A percentile compares a stretch with the other conserved stretches of the same genome.
Evolutionary conservation across 805 yeast genomes (phyloP).

Genomic region (Pichia scutulata): DNA sequence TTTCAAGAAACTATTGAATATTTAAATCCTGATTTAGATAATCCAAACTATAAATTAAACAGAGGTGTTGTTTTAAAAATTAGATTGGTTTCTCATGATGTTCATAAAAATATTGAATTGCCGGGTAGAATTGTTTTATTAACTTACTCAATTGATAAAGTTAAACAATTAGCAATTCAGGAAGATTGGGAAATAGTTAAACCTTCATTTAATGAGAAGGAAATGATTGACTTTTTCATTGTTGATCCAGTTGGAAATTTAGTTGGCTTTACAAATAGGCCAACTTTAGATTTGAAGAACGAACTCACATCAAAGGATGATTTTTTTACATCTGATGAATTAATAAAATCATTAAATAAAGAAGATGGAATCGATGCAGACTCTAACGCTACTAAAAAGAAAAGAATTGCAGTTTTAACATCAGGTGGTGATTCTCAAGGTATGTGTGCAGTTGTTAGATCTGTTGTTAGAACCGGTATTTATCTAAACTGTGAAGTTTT

Average conservation of each 20-base stretch:
- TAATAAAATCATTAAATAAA: background rate
- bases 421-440: constrained; percentile 99
- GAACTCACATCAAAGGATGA: constrained; percentile 5
- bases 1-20: constrained; percentile 32
- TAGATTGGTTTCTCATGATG: constrained; percentile 34
- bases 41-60: constrained; percentile 13
- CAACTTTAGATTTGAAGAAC: constrained; percentile 13
- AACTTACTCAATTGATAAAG: constrained; percentile 30
- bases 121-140: constrained; percentile 35
- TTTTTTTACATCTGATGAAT: constrained; percentile 8
- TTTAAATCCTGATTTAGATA: constrained; percentile 14
- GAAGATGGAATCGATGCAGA: background rate
- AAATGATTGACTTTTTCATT: constrained; percentile 27
- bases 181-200: constrained; percentile 16
- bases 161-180: constrained; percentile 16
- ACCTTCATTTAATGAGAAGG: constrained; percentile 7
- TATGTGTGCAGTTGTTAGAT: constrained; percentile 94
- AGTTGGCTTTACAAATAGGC: constrained; percentile 46
- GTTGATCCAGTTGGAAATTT: constrained; percentile 61
- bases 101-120: constrained; percentile 26
- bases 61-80: constrained; percentile 42
- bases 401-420: constrained; percentile 83
- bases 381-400: constrained; percentile 6
- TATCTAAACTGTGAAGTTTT: constrained; percentile 81
- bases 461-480: constrained; percentile 90